These are phyloP conservation scores for Tylopilus felleus DNA, from an alignment of 768 basidiomycete species.

Conservation along the genomic window DNA sequence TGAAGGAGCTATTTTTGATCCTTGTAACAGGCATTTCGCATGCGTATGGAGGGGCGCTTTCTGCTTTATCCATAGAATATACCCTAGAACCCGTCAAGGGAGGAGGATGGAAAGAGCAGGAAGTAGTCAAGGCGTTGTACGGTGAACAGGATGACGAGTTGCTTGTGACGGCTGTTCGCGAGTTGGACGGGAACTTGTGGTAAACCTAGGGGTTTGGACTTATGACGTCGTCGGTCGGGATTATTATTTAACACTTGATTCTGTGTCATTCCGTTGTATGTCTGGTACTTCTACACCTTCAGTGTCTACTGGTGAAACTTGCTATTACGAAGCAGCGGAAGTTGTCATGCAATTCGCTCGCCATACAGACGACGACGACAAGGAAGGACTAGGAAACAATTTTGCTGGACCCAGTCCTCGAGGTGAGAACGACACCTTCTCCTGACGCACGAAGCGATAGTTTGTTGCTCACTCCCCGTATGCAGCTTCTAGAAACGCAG, in stretches of 20 bases:
- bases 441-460: not conserved
- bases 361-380: not conserved
- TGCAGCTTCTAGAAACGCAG: not conserved
- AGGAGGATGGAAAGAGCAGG: conserved; percentile 35
- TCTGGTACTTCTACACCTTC: conserved; percentile 14
- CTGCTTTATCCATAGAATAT: conserved; percentile 85
- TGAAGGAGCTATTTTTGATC: conserved; percentile 9
- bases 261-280: conserved; percentile 6
- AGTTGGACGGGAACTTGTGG: conserved; percentile 23
- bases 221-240: conserved; percentile 22
- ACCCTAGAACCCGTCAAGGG: conserved; percentile 60
- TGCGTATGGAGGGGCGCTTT: conserved; percentile 91
- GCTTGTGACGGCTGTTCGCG: conserved; percentile 23
- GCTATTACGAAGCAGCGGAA: conserved; percentile 44
- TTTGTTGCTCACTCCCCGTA: not conserved
- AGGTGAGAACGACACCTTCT: conserved; percentile 1
- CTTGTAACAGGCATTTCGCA: conserved; percentile 73
- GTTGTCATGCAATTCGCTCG: conserved; percentile 27
- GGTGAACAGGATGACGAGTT: conserved; percentile 32
- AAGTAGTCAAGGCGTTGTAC: conserved; percentile 35
- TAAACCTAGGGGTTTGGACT: conserved; percentile 16
- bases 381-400: not conserved
- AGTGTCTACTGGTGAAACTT: conserved; percentile 32
- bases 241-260: conserved; percentile 22
- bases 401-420: not conserved